Percentiles rank a stretch among this genome's conserved stretches.
phyloP scores from a whole-genome alignment of 257 asterid species.

The Gentiana macrophylla region DNA sequence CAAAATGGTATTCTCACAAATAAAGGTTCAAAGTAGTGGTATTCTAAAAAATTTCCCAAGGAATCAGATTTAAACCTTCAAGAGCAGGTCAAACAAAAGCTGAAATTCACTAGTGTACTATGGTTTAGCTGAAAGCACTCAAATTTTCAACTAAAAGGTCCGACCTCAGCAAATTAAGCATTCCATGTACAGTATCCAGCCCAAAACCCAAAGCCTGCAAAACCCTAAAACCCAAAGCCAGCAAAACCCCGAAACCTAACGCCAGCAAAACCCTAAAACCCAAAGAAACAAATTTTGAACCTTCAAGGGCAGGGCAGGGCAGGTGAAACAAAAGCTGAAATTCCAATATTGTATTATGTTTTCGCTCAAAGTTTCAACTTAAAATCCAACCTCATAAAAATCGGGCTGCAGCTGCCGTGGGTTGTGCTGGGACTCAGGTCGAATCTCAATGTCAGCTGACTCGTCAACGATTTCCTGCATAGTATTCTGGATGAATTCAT shows the following conservation, averaged over 20 bases:
- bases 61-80: neutral
- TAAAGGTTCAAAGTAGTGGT: too few relatives aligned
- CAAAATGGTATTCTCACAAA: too few relatives aligned
- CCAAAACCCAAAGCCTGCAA: too few relatives aligned
- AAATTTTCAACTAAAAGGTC: neutral
- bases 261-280: neutral
- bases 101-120: neutral
- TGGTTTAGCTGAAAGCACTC: too few relatives aligned
- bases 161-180: constrained; percentile 47
- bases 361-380: neutral
- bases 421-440: constrained; percentile 21
- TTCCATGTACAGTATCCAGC: too few relatives aligned
- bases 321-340: neutral
- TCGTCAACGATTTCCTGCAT: constrained; percentile 99
- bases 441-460: constrained; percentile 34
- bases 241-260: too few relatives aligned
- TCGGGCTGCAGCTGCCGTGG: too few relatives aligned
- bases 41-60: neutral
- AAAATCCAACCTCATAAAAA: neutral
- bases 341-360: neutral
- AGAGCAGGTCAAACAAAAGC: neutral
- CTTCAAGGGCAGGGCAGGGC: neutral
- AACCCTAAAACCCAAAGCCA: too few relatives aligned
- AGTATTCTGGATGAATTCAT: constrained; percentile 80
- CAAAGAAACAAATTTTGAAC: neutral